These are phyloP conservation scores for Phialocephala subalpina DNA, from an alignment of 2,329 filamentous ascomycete species.

Conservation along the genomic window DNA sequence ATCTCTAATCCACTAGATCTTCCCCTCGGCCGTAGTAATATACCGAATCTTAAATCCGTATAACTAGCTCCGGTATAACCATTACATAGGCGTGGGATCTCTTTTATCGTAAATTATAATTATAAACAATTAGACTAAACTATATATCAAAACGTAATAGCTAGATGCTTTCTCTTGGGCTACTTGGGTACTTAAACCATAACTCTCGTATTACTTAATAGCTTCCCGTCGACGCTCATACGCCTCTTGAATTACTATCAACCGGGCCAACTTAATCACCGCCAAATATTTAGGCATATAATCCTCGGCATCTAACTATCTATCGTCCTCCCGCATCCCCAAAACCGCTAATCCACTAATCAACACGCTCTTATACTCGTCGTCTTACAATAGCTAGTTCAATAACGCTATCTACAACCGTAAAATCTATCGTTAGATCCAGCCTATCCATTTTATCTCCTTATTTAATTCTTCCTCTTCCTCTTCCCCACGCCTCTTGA, in stretches of 20 bases:
- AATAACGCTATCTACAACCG: neutral
- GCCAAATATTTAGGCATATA: too few relatives aligned
- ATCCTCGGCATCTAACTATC: neutral
- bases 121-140: neutral
- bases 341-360: slow-evolving; percentile 29
- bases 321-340: slow-evolving; percentile 19
- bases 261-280: slow-evolving; percentile 14
- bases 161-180: too few relatives aligned
- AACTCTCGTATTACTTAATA: slow-evolving; percentile 1
- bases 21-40: slow-evolving; percentile 21
- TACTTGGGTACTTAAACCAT: too few relatives aligned
- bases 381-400: slow-evolving; percentile 1
- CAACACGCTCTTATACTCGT: slow-evolving; percentile 28
- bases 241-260: slow-evolving; percentile 25
- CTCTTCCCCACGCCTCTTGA: neutral
- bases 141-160: neutral
- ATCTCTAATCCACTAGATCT: slow-evolving; percentile 14
- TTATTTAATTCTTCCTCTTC: slow-evolving; percentile 4
- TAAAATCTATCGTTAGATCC: neutral
- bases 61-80: slow-evolving; percentile 20
- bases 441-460: slow-evolving; percentile 6
- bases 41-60: slow-evolving; percentile 28
- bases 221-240: slow-evolving; percentile 13
- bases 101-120: neutral
- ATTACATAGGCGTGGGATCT: slow-evolving; percentile 14